Evolutionary conservation across 169 alveolate species (phyloP).

Genomic region (Fabrea salina): DNA sequence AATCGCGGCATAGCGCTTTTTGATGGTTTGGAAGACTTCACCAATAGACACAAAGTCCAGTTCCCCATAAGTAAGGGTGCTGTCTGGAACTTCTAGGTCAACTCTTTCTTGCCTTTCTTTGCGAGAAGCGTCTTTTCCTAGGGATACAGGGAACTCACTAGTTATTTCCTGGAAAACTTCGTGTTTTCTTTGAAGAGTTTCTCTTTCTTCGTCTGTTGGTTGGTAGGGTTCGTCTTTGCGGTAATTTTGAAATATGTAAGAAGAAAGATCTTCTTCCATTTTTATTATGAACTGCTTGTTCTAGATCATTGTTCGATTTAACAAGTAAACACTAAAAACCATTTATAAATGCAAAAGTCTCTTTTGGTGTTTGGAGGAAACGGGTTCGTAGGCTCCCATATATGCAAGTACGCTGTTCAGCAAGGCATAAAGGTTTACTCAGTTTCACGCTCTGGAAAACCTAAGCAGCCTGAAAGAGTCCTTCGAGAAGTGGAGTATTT

Average conservation of each 20-base stretch:
- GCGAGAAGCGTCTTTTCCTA: neutral
- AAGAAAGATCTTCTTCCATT: no score
- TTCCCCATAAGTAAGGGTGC: neutral
- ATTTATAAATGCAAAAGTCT: neutral
- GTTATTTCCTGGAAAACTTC: neutral
- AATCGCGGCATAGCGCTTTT: neutral
- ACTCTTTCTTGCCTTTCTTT: neutral
- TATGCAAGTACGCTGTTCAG: slow-evolving; percentile 22
- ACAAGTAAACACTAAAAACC: no score
- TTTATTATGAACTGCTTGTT: no score
- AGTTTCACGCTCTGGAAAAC: slow-evolving; percentile 18
- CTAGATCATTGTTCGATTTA: no score
- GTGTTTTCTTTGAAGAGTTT: neutral
- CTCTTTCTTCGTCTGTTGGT: neutral
- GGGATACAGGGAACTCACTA: neutral
- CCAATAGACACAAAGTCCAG: neutral
- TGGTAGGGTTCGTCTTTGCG: neutral
- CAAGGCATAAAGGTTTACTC: slow-evolving; percentile 7
- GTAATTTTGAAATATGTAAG: neutral
- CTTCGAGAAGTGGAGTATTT: neutral
- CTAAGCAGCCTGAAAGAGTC: slow-evolving; percentile 12
- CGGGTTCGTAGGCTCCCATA: slow-evolving; percentile 36
- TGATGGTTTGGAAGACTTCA: neutral
- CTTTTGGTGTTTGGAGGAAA: slow-evolving; percentile 39
- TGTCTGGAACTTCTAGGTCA: neutral